Percentiles rank a stretch among this genome's conserved stretches.
Conservation (phyloP, 2,329 filamentous ascomycete species). For the Paecilomyces sp. region DNA sequence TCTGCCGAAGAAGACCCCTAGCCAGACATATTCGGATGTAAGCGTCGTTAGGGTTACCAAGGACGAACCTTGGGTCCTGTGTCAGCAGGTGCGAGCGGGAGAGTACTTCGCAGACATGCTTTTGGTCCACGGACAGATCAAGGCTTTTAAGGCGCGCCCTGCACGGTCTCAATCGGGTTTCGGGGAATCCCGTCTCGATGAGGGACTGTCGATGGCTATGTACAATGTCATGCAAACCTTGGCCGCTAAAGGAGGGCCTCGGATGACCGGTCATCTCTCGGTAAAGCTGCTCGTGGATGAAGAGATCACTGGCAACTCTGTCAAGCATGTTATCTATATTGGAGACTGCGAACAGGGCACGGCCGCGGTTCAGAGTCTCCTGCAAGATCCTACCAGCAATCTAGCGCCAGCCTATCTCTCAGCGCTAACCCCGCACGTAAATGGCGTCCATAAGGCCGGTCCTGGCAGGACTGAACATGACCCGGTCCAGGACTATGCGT, state of each 20-base stretch:
- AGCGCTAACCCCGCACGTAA: constrained; percentile 11
- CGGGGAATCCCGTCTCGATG: constrained; percentile 48
- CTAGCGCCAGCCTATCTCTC: constrained; percentile 21
- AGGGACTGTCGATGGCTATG: constrained; percentile 53
- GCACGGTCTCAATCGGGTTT: constrained; percentile 60
- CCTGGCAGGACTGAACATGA: neutral
- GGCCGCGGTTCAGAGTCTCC: constrained; percentile 14
- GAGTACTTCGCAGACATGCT: constrained; percentile 69
- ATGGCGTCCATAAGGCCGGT: constrained; percentile 2
- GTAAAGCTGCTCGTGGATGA: constrained; percentile 63
- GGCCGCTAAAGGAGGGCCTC: constrained; percentile 41
- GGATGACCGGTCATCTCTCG: constrained; percentile 62
- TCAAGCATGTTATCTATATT: constrained; percentile 26
- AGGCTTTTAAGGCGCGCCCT: constrained; percentile 61
- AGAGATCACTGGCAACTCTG: constrained; percentile 21
- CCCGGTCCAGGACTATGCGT: neutral
- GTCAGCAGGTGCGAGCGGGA: constrained; percentile 58
- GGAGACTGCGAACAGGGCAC: constrained; percentile 25
- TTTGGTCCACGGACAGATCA: constrained; percentile 57
- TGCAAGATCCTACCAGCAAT: constrained; percentile 21
- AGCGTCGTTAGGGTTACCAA: constrained; percentile 48
- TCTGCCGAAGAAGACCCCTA: constrained; percentile 49
- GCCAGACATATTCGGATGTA: constrained; percentile 51
- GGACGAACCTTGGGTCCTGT: constrained; percentile 56
- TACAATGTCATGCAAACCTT: constrained; percentile 57